Percentiles rank a stretch among this genome's conserved stretches.
Conservation (phyloP, 2,329 filamentous ascomycete genomes). For the Canariomyces notabilis region DNA sequence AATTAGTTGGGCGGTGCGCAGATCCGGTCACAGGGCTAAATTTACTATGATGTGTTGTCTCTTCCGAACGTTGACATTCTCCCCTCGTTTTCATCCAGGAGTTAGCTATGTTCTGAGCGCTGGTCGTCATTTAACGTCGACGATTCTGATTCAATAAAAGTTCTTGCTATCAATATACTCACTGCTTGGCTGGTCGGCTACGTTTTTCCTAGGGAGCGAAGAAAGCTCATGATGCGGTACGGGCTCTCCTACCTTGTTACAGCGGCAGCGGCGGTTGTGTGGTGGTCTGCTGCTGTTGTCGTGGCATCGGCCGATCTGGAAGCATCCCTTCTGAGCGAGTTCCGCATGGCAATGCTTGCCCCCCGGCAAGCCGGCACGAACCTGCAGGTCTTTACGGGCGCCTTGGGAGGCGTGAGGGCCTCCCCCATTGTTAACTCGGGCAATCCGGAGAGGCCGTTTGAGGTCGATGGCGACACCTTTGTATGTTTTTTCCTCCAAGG, state of each 20-base stretch:
- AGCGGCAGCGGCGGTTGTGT: no score
- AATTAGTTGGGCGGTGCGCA: background rate
- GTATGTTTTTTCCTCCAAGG: slow-evolving; percentile 33
- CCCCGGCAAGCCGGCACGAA: slow-evolving; percentile 32
- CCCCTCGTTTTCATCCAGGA: background rate
- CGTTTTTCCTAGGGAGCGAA: background rate
- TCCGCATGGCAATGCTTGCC: slow-evolving; percentile 33
- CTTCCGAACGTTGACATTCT: background rate
- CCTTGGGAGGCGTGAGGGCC: slow-evolving; percentile 36
- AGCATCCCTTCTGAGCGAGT: slow-evolving; percentile 33
- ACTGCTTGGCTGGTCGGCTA: no score
- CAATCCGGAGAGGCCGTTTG: slow-evolving; percentile 38
- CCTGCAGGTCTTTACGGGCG: slow-evolving; percentile 39
- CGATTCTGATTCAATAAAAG: background rate
- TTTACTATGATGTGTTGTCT: background rate
- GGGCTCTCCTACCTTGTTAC: slow-evolving; percentile 2
- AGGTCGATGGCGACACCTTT: slow-evolving; percentile 42
- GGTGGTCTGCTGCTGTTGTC: slow-evolving; percentile 10
- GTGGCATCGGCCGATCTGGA: slow-evolving; percentile 23
- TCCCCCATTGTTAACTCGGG: slow-evolving; percentile 36
- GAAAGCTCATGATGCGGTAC: slow-evolving; percentile 7
- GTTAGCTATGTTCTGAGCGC: background rate
- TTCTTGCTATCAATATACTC: background rate
- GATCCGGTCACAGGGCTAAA: background rate
- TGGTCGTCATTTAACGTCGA: background rate